A percentile compares a stretch with the other conserved stretches of the same genome.
Conservation (phyloP, 306 rosid species). For the Alnus glutinosa region DNA sequence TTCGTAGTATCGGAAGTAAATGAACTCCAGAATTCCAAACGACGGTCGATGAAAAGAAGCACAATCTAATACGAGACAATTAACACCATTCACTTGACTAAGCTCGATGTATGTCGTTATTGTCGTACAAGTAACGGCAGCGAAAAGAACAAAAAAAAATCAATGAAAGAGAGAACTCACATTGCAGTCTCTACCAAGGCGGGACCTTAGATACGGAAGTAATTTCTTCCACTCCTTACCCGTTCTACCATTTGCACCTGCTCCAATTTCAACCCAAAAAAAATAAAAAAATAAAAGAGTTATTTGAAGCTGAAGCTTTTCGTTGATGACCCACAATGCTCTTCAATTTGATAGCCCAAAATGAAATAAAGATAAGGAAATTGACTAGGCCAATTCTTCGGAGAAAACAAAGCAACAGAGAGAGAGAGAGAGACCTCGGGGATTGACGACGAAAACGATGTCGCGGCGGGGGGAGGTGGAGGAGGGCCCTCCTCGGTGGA, state of each 20-base stretch:
- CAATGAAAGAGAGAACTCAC: conserved; percentile 44
- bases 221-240: conserved; percentile 88
- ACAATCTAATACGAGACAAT: neutral
- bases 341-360: conserved; percentile 1
- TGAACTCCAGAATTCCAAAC: neutral
- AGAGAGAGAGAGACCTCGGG: conserved; percentile 50
- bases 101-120: neutral
- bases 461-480: conserved; percentile 59
- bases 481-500: conserved; percentile 42
- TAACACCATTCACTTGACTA: neutral
- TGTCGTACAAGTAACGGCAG: neutral
- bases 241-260: conserved; percentile 93
- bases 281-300: conserved; percentile 13
- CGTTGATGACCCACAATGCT: neutral
- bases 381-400: neutral
- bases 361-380: neutral
- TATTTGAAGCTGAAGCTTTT: neutral
- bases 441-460: conserved; percentile 92
- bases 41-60: neutral
- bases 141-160: neutral
- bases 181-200: conserved; percentile 72
- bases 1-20: neutral
- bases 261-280: conserved; percentile 28
- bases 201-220: conserved; percentile 79
- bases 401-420: conserved; percentile 13